Conservation (phyloP, 2,329 filamentous ascomycete genomes). For the Verticillium zaregamsianum region DNA sequence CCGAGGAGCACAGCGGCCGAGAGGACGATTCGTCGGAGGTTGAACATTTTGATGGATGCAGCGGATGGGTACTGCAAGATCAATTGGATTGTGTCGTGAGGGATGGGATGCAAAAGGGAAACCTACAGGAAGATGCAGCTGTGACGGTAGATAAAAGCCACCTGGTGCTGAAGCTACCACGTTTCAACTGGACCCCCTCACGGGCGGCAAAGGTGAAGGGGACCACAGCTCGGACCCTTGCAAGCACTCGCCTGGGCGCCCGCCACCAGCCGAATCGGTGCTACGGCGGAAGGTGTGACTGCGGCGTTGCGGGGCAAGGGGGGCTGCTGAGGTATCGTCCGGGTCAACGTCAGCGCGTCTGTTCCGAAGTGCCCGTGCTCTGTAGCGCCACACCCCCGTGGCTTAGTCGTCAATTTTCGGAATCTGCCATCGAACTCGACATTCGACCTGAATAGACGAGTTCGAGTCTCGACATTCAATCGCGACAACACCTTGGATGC, state of each 20-base stretch:
- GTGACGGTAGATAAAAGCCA: not conserved
- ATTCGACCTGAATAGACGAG: not conserved
- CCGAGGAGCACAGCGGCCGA: conserved; percentile 73
- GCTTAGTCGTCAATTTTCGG: not conserved
- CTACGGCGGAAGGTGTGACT: not conserved
- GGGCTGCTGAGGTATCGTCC: not conserved
- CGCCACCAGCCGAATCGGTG: not conserved
- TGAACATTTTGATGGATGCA: conserved; percentile 57
- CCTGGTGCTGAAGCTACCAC: conserved; percentile 2
- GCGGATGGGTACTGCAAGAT: conserved; percentile 20
- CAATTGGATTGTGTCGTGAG: conserved; percentile 6
- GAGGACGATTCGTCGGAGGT: conserved; percentile 64
- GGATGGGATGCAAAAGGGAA: conserved; percentile 3
- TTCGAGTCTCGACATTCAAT: not conserved
- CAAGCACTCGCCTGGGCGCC: not conserved
- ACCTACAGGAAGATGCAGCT: not conserved
- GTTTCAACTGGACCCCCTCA: conserved; percentile 3
- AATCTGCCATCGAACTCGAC: not conserved
- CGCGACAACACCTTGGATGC: not conserved
- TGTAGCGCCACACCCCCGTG: not conserved
- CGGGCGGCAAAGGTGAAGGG: not conserved
- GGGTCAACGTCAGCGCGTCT: not conserved
- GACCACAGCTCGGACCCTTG: not conserved
- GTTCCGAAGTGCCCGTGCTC: not conserved
- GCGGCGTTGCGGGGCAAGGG: not conserved